Evolutionary conservation across 108 stramenopile species (phyloP).

Genomic region (Cyclotella cryptica): DNA sequence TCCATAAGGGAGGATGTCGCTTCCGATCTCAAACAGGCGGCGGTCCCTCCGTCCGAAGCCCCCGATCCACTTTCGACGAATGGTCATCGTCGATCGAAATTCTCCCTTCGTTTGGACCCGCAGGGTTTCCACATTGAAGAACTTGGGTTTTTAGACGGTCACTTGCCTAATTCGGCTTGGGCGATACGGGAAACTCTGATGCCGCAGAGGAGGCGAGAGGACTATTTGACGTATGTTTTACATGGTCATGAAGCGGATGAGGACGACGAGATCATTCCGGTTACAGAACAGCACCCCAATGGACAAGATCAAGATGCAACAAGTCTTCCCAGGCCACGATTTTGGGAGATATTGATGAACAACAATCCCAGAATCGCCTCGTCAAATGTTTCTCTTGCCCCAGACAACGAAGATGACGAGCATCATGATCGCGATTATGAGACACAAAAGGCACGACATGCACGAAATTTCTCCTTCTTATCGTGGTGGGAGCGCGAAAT

Average conservation of each 20-base stretch:
- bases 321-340: slow-evolving; percentile 22
- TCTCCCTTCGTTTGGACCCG: slow-evolving; percentile 27
- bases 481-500: slow-evolving; percentile 42
- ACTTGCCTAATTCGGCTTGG: slow-evolving; percentile 52
- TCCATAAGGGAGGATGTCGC: slow-evolving; percentile 19
- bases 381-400: slow-evolving; percentile 24
- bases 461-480: slow-evolving; percentile 40
- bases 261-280: slow-evolving; percentile 7
- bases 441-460: slow-evolving; percentile 23
- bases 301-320: slow-evolving; percentile 12
- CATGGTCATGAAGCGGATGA: background rate
- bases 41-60: slow-evolving; percentile 26
- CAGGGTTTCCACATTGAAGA: slow-evolving; percentile 39
- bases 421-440: slow-evolving; percentile 16
- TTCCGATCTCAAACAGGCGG: background rate
- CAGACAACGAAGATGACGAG: slow-evolving; percentile 14
- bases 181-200: slow-evolving; percentile 38
- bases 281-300: background rate
- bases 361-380: slow-evolving; percentile 12
- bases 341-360: slow-evolving; percentile 44
- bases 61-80: slow-evolving; percentile 29
- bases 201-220: slow-evolving; percentile 30
- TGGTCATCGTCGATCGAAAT: slow-evolving; percentile 39
- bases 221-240: slow-evolving; percentile 24
- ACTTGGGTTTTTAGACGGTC: slow-evolving; percentile 20